A percentile compares a stretch with the other conserved stretches of the same genome.
Evolutionary conservation across 495 filamentous ascomycete species (phyloP).

Genomic region (Aspergillus leporis): DNA sequence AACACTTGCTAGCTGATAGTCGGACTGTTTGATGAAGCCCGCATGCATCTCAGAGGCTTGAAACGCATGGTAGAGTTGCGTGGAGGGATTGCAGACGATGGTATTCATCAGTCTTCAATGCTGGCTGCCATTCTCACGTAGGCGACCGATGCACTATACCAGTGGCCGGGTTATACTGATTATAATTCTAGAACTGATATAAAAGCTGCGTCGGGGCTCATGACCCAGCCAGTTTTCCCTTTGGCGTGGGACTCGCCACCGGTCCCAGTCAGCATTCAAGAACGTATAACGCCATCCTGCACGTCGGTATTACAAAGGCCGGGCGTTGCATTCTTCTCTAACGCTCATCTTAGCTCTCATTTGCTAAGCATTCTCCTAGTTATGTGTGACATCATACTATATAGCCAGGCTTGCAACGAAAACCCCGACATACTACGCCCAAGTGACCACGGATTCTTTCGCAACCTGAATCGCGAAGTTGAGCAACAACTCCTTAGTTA

Average conservation of each 20-base stretch:
- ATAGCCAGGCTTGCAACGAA: constrained; percentile 20
- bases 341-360: constrained; percentile 24
- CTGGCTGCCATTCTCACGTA: constrained; percentile 34
- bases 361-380: constrained; percentile 26
- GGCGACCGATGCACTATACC: constrained; percentile 4
- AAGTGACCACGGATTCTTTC: constrained; percentile 31
- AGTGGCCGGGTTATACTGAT: neutral
- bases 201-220: constrained; percentile 36
- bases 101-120: constrained; percentile 30
- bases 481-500: constrained; percentile 41
- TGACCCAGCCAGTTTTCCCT: constrained; percentile 39
- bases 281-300: constrained; percentile 27
- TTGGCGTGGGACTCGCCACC: constrained; percentile 33
- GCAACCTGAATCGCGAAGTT: constrained; percentile 30
- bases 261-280: constrained; percentile 26
- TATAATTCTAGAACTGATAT: constrained; percentile 27
- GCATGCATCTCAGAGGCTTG: constrained; percentile 35
- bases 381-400: constrained; percentile 31
- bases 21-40: constrained; percentile 34
- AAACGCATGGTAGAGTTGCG: constrained; percentile 38
- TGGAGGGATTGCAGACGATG: constrained; percentile 32
- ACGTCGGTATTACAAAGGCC: constrained; percentile 27
- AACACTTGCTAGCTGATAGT: constrained; percentile 29
- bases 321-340: constrained; percentile 29
- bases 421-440: constrained; percentile 14